Conservation (phyloP, 768 basidiomycete species). For the Lactarius quietus region DNA sequence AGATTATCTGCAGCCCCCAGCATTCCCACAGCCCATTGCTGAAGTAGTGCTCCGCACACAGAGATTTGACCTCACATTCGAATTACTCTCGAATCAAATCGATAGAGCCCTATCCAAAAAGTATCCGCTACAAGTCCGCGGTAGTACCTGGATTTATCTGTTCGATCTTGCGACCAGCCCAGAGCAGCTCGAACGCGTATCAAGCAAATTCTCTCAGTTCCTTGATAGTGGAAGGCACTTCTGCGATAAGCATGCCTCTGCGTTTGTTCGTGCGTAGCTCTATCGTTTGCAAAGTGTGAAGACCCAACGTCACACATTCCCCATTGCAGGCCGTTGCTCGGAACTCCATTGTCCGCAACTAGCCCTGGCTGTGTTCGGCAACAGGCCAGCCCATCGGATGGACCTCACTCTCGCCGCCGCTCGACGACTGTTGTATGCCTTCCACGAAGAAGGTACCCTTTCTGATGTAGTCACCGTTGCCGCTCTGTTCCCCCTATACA, state of each 20-base stretch:
- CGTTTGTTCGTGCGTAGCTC: slow-evolving; percentile 23
- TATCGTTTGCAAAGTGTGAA: background rate
- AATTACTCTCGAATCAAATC: slow-evolving; percentile 16
- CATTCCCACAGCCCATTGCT: background rate
- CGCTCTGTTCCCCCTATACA: slow-evolving; percentile 52
- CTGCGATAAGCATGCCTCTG: slow-evolving; percentile 10
- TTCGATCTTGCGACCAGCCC: slow-evolving; percentile 22
- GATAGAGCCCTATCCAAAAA: background rate
- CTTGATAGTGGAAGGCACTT: slow-evolving; percentile 18
- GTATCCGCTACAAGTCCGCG: slow-evolving; percentile 16
- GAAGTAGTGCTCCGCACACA: slow-evolving; percentile 4
- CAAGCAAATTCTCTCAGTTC: slow-evolving; percentile 20
- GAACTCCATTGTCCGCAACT: slow-evolving; percentile 53
- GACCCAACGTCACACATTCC: no score
- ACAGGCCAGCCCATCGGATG: slow-evolving; percentile 60
- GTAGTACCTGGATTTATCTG: slow-evolving; percentile 23
- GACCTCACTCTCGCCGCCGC: slow-evolving; percentile 47
- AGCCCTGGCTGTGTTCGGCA: slow-evolving; percentile 56
- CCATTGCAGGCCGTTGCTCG: slow-evolving; percentile 54
- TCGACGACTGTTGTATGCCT: slow-evolving; percentile 54
- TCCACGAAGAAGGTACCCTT: slow-evolving; percentile 47
- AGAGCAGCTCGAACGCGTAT: slow-evolving; percentile 17
- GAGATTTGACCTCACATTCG: slow-evolving; percentile 16
- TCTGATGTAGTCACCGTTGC: slow-evolving; percentile 47
- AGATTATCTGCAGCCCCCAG: no score